phyloP scores from a whole-genome alignment of 179 eudicot genomes.

The Kewa caespitosa region DNA sequence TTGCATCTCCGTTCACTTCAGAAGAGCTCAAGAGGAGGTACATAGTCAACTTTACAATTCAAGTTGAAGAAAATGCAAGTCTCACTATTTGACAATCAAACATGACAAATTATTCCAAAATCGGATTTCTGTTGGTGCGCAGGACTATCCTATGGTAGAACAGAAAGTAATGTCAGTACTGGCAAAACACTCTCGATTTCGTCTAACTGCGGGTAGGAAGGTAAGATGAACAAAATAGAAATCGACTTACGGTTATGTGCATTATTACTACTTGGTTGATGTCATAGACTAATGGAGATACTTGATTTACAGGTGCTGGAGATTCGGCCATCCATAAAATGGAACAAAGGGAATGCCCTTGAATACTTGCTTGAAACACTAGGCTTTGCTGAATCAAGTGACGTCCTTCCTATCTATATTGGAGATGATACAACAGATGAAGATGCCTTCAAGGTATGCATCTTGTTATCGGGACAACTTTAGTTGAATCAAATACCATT shows the following conservation, averaged over 20 bases:
- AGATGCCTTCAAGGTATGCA: slow-evolving; percentile 82
- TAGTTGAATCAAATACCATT: too few relatives aligned
- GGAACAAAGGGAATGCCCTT: slow-evolving; percentile 94
- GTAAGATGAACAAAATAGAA: slow-evolving; percentile 17
- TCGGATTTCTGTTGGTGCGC: slow-evolving; percentile 21
- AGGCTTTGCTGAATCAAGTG: slow-evolving; percentile 46
- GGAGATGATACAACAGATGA: slow-evolving; percentile 92
- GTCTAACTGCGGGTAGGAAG: slow-evolving; percentile 60
- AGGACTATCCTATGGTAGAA: slow-evolving; percentile 58
- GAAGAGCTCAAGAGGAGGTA: slow-evolving; percentile 67
- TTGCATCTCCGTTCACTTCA: slow-evolving; percentile 78
- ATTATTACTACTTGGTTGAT: not conserved
- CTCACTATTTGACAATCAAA: not conserved
- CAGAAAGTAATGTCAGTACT: slow-evolving; percentile 44
- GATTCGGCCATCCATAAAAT: slow-evolving; percentile 72
- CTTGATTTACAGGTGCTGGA: slow-evolving; percentile 53
- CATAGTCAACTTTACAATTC: too few relatives aligned
- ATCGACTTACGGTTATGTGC: too few relatives aligned
- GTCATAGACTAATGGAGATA: not conserved
- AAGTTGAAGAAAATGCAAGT: not conserved
- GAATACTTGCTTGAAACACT: slow-evolving; percentile 70
- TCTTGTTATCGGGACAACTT: too few relatives aligned
- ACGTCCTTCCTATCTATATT: slow-evolving; percentile 69
- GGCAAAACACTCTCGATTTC: slow-evolving; percentile 50
- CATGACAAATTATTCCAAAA: not conserved